Conservation (phyloP, 805 yeast species). For the Ogataea pini region DNA sequence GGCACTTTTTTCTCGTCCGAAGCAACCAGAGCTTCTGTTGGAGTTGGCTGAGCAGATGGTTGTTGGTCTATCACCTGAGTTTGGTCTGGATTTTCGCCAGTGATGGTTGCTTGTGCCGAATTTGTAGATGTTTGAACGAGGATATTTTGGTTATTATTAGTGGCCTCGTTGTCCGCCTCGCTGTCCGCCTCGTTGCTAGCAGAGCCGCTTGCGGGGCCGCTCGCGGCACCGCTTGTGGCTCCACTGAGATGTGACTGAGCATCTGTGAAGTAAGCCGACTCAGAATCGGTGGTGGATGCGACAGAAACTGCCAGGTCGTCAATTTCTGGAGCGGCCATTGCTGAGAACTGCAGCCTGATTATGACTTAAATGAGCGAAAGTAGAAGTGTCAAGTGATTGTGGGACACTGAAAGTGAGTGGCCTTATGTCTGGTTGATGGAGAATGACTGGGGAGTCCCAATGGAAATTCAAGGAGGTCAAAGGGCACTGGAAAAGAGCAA, state of each 20-base stretch:
- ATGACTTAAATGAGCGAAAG: background rate
- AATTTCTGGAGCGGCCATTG: conserved; percentile 5
- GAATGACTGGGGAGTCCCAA: background rate
- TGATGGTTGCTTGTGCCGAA: conserved; percentile 29
- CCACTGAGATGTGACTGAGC: conserved; percentile 27
- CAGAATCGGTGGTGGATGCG: conserved; percentile 22
- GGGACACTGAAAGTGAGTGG: no score
- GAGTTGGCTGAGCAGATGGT: conserved; percentile 15
- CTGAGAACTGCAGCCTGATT: background rate
- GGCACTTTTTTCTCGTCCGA: conserved; percentile 7
- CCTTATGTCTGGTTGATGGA: no score
- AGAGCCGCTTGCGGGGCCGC: background rate
- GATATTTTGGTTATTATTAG: no score
- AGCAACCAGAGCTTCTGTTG: conserved; percentile 18
- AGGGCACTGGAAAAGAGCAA: background rate
- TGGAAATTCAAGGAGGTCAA: background rate
- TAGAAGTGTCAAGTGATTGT: background rate
- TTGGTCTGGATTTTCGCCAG: conserved; percentile 12
- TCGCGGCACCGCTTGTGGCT: background rate
- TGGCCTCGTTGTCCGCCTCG: no score
- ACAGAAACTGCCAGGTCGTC: conserved; percentile 5
- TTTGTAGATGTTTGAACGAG: background rate
- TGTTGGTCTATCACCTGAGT: conserved; percentile 9
- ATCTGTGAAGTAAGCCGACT: conserved; percentile 26
- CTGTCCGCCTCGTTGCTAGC: background rate